phyloP scores from a whole-genome alignment of 1,284 basidiomycete species.

The Hypsizygus ulmarius region DNA sequence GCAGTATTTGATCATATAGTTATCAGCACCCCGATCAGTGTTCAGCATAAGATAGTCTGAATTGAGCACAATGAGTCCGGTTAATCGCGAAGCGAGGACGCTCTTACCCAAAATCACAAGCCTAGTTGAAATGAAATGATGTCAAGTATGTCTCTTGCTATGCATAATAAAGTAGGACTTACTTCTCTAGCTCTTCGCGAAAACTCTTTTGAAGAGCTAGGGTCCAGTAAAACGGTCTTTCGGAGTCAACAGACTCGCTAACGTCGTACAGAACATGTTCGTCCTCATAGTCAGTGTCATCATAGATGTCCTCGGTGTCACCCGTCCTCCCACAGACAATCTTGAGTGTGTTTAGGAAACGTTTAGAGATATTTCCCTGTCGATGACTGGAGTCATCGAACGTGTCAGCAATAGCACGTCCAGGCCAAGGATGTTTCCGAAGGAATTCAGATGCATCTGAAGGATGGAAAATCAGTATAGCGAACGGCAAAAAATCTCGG shows the following conservation, averaged over 20 bases:
- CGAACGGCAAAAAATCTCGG: neutral
- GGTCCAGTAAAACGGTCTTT: slow-evolving; percentile 79
- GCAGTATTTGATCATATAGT: slow-evolving; percentile 88
- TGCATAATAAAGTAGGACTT: slow-evolving; percentile 22
- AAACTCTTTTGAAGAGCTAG: slow-evolving; percentile 74
- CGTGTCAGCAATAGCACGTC: slow-evolving; percentile 77
- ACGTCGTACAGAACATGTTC: slow-evolving; percentile 63
- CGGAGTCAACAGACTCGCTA: slow-evolving; percentile 50
- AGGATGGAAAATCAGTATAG: slow-evolving; percentile 4
- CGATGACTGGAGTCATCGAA: slow-evolving; percentile 80
- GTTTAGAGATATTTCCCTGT: slow-evolving; percentile 60
- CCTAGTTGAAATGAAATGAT: slow-evolving; percentile 33
- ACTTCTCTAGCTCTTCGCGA: slow-evolving; percentile 87
- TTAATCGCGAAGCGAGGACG: neutral
- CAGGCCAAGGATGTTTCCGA: slow-evolving; percentile 84
- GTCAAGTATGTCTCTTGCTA: neutral
- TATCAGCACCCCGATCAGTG: slow-evolving; percentile 81
- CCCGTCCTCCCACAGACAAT: slow-evolving; percentile 80
- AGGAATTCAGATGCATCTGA: slow-evolving; percentile 86
- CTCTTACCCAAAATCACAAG: slow-evolving; percentile 74
- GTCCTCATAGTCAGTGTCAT: slow-evolving; percentile 72
- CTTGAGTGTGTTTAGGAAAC: slow-evolving; percentile 63
- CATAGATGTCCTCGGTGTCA: slow-evolving; percentile 62
- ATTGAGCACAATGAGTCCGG: slow-evolving; percentile 4
- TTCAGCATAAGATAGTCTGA: slow-evolving; percentile 87